A percentile compares a stretch with the other conserved stretches of the same genome.
Conservation (phyloP, 306 rosid species). For the Sphenostylis stenocarpa region DNA sequence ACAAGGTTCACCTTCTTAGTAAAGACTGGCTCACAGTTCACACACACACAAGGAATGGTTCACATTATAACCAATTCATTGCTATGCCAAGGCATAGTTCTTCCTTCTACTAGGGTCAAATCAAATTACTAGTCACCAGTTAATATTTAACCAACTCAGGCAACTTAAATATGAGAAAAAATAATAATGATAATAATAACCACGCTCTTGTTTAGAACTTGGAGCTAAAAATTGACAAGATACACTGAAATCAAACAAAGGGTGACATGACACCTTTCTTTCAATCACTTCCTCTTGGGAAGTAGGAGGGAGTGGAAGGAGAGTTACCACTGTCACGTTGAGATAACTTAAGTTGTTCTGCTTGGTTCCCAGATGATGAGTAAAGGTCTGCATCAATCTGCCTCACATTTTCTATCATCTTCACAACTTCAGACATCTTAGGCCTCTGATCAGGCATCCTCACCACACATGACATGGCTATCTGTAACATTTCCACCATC, state of each 20-base stretch:
- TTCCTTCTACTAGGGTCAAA: not conserved
- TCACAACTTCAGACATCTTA: conserved; percentile 69
- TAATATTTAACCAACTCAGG: conserved; percentile 11
- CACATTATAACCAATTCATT: not conserved
- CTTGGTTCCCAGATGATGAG: conserved; percentile 50
- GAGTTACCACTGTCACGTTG: conserved; percentile 13
- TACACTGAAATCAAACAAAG: conserved; percentile 37
- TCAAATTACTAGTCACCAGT: not conserved
- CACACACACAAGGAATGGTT: conserved; percentile 3
- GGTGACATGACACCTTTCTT: not conserved
- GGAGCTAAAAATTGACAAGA: conserved; percentile 29
- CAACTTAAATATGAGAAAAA: conserved; percentile 4
- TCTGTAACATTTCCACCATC: conserved; percentile 93
- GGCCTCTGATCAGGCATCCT: conserved; percentile 92
- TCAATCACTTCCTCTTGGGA: conserved; percentile 33
- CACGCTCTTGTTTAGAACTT: conserved; percentile 27
- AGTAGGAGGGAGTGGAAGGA: conserved; percentile 22
- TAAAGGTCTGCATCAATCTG: conserved; percentile 49
- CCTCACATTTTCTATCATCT: conserved; percentile 73
- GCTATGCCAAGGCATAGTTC: not conserved
- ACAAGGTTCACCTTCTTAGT: not conserved
- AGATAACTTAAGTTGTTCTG: conserved; percentile 38
- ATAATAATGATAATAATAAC: conserved; percentile 18
- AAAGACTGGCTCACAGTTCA: not conserved
- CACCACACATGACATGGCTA: conserved; percentile 87